Percentiles rank a stretch among this genome's conserved stretches.
Conservation (phyloP, 23 red algal genomes). For the Agarophyton chilense region DNA sequence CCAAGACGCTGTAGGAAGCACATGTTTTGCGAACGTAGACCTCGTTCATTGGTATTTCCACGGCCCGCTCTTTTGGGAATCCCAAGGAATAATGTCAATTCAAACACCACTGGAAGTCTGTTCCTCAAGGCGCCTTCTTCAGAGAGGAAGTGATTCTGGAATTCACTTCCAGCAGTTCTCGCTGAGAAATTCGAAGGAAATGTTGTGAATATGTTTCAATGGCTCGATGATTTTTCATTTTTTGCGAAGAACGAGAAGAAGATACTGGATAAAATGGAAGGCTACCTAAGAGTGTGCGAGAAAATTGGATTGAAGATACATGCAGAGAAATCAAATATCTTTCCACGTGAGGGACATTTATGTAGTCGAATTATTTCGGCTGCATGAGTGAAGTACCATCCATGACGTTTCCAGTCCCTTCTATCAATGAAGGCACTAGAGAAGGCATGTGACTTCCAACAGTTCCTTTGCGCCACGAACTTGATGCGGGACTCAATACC, state of each 20-base stretch:
- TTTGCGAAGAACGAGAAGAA: neutral
- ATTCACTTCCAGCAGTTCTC: conserved; percentile 46
- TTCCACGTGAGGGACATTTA: neutral
- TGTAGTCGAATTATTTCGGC: conserved; percentile 17
- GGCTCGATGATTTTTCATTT: conserved; percentile 39
- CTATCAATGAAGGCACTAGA: neutral
- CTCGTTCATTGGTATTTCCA: conserved; percentile 1
- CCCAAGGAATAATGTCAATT: conserved; percentile 41
- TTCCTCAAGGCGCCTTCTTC: neutral
- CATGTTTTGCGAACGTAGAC: neutral
- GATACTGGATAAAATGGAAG: neutral
- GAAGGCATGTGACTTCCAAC: neutral
- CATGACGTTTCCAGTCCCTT: neutral
- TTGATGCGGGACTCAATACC: conserved; percentile 23
- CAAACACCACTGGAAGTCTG: conserved; percentile 39
- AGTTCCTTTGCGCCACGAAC: conserved; percentile 16
- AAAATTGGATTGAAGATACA: conserved; percentile 28
- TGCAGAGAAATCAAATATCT: conserved; percentile 14
- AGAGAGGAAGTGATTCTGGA: conserved; percentile 21
- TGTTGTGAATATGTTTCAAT: conserved; percentile 6
- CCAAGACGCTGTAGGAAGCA: conserved; percentile 21
- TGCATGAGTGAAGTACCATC: neutral
- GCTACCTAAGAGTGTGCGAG: neutral
- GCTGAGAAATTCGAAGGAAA: neutral
- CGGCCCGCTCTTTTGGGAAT: neutral